Evolutionary conservation across 1,284 basidiomycete species (phyloP).

Genomic region (Puccinia novopanici): DNA sequence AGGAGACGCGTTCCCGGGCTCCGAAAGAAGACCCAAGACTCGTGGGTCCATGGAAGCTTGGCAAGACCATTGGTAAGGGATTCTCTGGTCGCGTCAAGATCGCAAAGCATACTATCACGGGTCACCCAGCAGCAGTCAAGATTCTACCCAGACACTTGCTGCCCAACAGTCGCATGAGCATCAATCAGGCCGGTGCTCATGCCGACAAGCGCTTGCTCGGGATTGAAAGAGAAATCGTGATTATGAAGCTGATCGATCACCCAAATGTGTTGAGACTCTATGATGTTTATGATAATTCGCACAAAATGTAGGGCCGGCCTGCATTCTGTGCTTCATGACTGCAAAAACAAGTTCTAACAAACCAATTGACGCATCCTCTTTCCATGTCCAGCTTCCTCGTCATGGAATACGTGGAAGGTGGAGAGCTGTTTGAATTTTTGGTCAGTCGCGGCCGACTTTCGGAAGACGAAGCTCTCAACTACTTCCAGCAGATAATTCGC

Average conservation of each 20-base stretch:
- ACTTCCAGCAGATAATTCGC: slow-evolving; percentile 94
- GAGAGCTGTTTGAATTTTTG: slow-evolving; percentile 94
- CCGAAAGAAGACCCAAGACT: slow-evolving; percentile 61
- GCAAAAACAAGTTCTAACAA: not conserved
- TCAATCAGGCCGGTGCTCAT: slow-evolving; percentile 68
- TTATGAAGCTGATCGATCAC: slow-evolving; percentile 98
- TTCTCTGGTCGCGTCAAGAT: slow-evolving; percentile 88
- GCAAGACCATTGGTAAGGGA: slow-evolving; percentile 87
- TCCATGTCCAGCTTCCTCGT: slow-evolving; percentile 72
- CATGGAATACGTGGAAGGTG: slow-evolving; percentile 95
- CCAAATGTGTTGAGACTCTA: slow-evolving; percentile 87
- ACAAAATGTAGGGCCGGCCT: slow-evolving; percentile 69
- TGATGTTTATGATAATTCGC: slow-evolving; percentile 95
- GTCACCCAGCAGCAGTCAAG: slow-evolving; percentile 91
- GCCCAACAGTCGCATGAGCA: slow-evolving; percentile 70
- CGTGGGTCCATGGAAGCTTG: slow-evolving; percentile 91
- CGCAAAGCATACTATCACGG: slow-evolving; percentile 81
- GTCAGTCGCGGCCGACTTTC: slow-evolving; percentile 80
- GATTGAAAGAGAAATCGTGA: slow-evolving; percentile 94
- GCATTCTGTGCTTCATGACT: not conserved
- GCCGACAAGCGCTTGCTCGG: slow-evolving; percentile 82
- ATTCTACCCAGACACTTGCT: slow-evolving; percentile 86
- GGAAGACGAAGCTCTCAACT: slow-evolving; percentile 78
- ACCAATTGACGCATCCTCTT: not conserved
- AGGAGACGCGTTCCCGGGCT: slow-evolving; percentile 8